phyloP scores from a whole-genome alignment of 1,284 basidiomycete genomes.

The Calocybe gambosa region DNA sequence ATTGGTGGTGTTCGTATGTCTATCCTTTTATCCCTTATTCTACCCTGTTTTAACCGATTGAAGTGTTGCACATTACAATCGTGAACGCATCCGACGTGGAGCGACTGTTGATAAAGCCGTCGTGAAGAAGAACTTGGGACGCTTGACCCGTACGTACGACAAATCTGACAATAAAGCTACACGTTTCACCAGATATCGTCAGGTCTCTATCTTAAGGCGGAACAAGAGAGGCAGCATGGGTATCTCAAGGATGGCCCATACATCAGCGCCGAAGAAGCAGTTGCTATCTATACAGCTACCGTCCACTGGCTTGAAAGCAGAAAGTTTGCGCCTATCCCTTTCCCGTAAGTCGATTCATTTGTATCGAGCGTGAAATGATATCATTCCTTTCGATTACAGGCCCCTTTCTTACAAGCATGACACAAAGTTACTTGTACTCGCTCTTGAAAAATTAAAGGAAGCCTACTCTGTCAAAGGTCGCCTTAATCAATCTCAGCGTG shows the following conservation, averaged over 20 bases:
- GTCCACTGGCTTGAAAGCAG: constrained; percentile 97
- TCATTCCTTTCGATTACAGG: constrained; percentile 26
- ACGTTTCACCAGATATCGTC: constrained; percentile 11
- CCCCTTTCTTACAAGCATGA: constrained; percentile 98
- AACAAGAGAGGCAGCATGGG: constrained; percentile 95
- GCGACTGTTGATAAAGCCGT: constrained; percentile 99
- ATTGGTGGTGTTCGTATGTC: constrained; percentile 92
- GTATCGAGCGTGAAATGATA: background rate
- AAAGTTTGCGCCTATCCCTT: constrained; percentile 96
- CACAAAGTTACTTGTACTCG: constrained; percentile 91
- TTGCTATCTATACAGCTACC: constrained; percentile 94
- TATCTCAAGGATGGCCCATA: constrained; percentile 98
- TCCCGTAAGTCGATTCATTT: constrained; percentile 60
- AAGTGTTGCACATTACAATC: constrained; percentile 87
- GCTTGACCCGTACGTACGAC: constrained; percentile 64
- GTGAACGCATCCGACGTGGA: constrained; percentile 91
- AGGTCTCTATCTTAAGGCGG: constrained; percentile 92
- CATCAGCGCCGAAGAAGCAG: constrained; percentile 95
- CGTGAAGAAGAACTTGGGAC: constrained; percentile 91
- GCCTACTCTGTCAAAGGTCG: constrained; percentile 97
- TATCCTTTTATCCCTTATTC: constrained; percentile 26
- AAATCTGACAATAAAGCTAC: constrained; percentile 3
- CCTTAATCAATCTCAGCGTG: constrained; percentile 93
- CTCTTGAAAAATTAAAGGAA: constrained; percentile 95
- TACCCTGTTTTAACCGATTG: background rate